Base-by-base conservation (phyloP, 306 rosid genomes). In the Lathyrus oleraceus region DNA sequence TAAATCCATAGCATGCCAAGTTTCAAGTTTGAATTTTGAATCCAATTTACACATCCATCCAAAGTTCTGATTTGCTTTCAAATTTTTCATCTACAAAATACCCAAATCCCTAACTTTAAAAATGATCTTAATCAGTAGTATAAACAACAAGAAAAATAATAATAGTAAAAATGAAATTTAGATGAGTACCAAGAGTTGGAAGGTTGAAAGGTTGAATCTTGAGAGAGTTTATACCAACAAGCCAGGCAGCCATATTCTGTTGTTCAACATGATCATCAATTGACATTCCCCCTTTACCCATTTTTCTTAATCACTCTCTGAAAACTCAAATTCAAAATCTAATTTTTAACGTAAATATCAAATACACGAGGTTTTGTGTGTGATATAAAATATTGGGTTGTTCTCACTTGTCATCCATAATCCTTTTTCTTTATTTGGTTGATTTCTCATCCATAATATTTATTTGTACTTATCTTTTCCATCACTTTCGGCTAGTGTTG, bases 221-320 rank as follows among this genome's bases (percentile, higher is more conserved):
- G 67, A 92, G 92, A 35, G 60, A 78, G 83, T 92, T 87, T 15
- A 89, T 28, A 9, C 75, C 89, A 74, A 92, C 54, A 52, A 92
- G 95, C 97, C 98, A 92, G 71, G 89, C 96, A 78, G 92, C 98
- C 98, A 92, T 86, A 61, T 92, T 92, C 77, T 76, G 76, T 66
- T 71, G 81, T 56, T 40, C 65, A 20, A 67, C 92, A 75, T 79
- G 61, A 62, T 57, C 87, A 21, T 79, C 89, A 45, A 60, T 64
- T 16, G 91, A 89, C 93, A 65, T 87, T 13, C 86, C 95, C 4
- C 87, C 92, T 70, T 87, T 89, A 10, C 94, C 96, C 96, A 91
- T 91, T 73, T 81, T 59, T 32, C 6, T 62, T 6, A 11, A 21
- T 19, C 10, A 38, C 65, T 66, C 27, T 17, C 40, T 14, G 61